These are phyloP conservation scores for Solanum ahanhuiri DNA, from an alignment of 257 asterid species.

Conservation along the genomic window DNA sequence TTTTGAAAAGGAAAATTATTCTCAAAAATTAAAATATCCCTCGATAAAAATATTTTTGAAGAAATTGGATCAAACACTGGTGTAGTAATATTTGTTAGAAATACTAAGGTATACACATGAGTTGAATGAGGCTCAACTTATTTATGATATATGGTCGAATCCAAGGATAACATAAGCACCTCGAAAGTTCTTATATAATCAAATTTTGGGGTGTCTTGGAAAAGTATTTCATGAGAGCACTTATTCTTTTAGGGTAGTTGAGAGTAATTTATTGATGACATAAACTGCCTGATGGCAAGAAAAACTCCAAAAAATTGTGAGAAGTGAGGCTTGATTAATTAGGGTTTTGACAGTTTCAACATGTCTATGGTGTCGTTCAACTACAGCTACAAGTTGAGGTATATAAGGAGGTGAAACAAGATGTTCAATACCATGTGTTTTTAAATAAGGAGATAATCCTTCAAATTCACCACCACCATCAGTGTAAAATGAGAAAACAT, in stretches of 20 bases:
- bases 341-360: background rate
- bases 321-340: too few species aligned
- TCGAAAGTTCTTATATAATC: background rate
- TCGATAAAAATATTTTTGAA: background rate
- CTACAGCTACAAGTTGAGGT: background rate
- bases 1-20: background rate
- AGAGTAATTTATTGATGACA: background rate
- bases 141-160: background rate
- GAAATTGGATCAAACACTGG: background rate
- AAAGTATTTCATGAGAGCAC: background rate
- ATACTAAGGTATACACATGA: background rate
- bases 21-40: background rate
- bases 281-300: background rate
- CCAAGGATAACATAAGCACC: background rate
- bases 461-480: background rate
- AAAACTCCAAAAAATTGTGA: background rate
- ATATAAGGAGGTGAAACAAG: background rate
- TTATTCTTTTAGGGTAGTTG: background rate
- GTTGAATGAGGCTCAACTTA: background rate
- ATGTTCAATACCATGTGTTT: background rate
- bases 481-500: background rate
- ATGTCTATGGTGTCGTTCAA: background rate
- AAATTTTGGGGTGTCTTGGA: background rate
- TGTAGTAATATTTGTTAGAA: background rate
- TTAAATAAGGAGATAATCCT: background rate